Base-by-base conservation (phyloP, 2,329 filamentous ascomycete species). In the Parasarocladium wereldwijsianum region DNA sequence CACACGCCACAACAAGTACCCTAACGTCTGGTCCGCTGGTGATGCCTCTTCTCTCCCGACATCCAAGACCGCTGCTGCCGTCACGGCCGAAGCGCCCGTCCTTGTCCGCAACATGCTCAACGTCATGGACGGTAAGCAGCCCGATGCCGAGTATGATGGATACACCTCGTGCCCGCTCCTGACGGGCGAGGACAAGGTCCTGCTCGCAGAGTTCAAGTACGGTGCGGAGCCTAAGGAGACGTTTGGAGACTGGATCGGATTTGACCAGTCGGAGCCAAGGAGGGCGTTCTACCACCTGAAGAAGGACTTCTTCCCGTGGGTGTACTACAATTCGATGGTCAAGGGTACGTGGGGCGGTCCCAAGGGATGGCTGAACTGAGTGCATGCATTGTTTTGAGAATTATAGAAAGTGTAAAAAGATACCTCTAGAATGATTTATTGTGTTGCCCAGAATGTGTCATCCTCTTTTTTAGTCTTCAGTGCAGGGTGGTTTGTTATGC, bases 301-400 rank as follows among this genome's bases (percentile, higher is more conserved):
- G 55, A 75, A 71, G 51, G 62, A 74, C 41, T 76, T 76, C 41
- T 76, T 76, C 49, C 71, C 70, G 0, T 76, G 70, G 70, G 70
- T 76, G 4, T 76, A 76, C 47, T 62, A 57, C 31, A 61, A 66
- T 22, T 59, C 57, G 20, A 64, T 73, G 60, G 59, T 75, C 6
- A 74, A 70, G 50, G 70, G 70, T 5, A 66, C 57, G 7, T 76
- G 71, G 70, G 68, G 55, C 15, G 70, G 70, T 5, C 66, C 70
- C 0, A 69, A 65, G 44, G 69, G 70, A 0, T 71, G 51, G 51
- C 23, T 33, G 12, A 41, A 27, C 17, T 24, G n/a, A n/a, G n/a
- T n/a, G n/a, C n/a, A n/a, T n/a, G n/a, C n/a, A n/a, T n/a, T n/a
- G n/a, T n/a, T n/a, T n/a, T n/a, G n/a, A n/a, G n/a, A n/a, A n/a